Conservation (phyloP, 305 asterid species). For the Fraxinus sp. region DNA sequence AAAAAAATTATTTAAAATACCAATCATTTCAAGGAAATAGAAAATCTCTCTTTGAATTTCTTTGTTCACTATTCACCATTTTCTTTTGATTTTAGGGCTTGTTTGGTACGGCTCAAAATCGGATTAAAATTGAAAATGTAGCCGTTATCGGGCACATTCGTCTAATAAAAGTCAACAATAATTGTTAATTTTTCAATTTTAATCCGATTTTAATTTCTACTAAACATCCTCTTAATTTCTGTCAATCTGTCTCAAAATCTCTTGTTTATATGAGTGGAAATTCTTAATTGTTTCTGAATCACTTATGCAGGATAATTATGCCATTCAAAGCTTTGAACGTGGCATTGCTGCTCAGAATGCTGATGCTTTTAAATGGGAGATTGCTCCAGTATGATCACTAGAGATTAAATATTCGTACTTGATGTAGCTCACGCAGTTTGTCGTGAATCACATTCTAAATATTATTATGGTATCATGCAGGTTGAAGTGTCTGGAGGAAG, state of each 20-base stretch:
- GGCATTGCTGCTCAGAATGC: conserved; percentile 93
- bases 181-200: too few species aligned
- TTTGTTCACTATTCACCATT: not conserved
- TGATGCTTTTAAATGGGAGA: conserved; percentile 91
- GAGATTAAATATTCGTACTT: not conserved
- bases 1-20: not conserved
- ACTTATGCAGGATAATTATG: conserved; percentile 68
- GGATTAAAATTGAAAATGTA: too few species aligned
- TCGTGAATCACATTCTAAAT: not conserved
- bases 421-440: conserved; percentile 1
- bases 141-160: too few species aligned
- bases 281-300: conserved; percentile 20
- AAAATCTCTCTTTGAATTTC: not conserved
- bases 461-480: conserved; percentile 43
- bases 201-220: too few species aligned
- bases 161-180: too few species aligned
- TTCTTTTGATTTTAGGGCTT: not conserved
- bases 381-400: conserved; percentile 62
- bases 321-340: conserved; percentile 92
- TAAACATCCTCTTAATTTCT: not conserved
- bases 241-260: not conserved
- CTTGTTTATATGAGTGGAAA: not conserved
- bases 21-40: not conserved
- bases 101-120: too few species aligned
- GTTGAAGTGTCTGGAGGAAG: conserved; percentile 96